Evolutionary conservation across 257 asterid genomes (phyloP), one percentile per base, ranked within the genome.

Genomic region (Solanum infundibuliforme): DNA sequence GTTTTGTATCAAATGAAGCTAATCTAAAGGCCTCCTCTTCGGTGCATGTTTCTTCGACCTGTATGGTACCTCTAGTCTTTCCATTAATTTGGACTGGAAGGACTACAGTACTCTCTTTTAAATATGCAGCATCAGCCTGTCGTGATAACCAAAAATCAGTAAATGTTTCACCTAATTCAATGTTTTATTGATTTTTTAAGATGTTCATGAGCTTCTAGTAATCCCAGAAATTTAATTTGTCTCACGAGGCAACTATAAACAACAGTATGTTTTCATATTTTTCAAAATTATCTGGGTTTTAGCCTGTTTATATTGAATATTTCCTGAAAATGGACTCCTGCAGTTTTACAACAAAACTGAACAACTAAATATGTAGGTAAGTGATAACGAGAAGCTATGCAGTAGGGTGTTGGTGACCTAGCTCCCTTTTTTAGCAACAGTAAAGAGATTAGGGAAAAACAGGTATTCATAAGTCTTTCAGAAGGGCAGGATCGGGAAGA

Each of bases 51-150:
- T 94, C 94, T 77, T 96, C 94, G 2, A 96, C 97, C 89, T 95
- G 94, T 90, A 97, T 88, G 72, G 99, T 96, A 81, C 99, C 98
- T 90, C 99, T 92, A 20, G 98, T 97, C 94, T 97, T 97, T 86
- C 99, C 99, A 5, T 97, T 97, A 87, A 97, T 92, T 92, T 96
- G 99, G 86, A 96, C 98, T 0, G 99, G 98, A 71, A 97, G 91
- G 83, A 93, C 93, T 38, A 95, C 89, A 3, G 89, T 90, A 7
- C 97, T 91, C 90, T 95, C 99, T 90, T 93, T 93, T 83, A 96
- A 87, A 94, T 95, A 97, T 60, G 88, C 95, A 20, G 95, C 94
- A 92, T 94, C 92, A 43, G 93, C 98, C 99, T 97, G 94, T 79
- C 10, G 32, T 46, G 86, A 90, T 16, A 79, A 41, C 18, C 39